Evolutionary conservation across 73 alveolate species (phyloP), one percentile per base, ranked within the genome.

Genomic region (Paramecium bursaria): DNA sequence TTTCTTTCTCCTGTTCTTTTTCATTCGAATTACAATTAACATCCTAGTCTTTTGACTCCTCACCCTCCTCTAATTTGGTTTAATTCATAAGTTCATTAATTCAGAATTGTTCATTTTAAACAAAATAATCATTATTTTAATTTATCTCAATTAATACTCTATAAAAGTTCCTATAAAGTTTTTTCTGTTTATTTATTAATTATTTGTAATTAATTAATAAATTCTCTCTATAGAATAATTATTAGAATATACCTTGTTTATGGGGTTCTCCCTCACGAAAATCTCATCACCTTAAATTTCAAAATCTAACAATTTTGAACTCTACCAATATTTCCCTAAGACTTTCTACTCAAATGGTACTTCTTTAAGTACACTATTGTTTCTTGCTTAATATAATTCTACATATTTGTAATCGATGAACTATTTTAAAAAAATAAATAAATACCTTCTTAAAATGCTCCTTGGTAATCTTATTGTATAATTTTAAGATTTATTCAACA

Each of bases 401-500:
- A 57, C 13, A 57, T 57, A 57, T 30, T 57, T 27, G 17, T 57
- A 30, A 57, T 48, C 51, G 14, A 57, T 48, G 4, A 57, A 57
- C 76, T 57, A 3, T 30, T n/a, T 10, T 1, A 5, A 51, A 26
- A n/a, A 57, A 3, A n/a, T 7, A 13, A 14, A 7, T 3, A 27
- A 1, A 10, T 57, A 57, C 76, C 33, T 30, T 57, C 2, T 57
- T 57, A 57, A 57, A 57, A 57, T 57, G 76, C 26, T 57, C 1
- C 14, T n/a, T 23, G 9, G 76, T 57, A 0, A 57, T 57, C 17
- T 30, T 11, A n/a, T 57, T 57, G n/a, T 57, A 57, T n/a, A 57
- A 29, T 10, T 30, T 2, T 30, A 57, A 57, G 0, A 57, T 21
- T 57, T 57, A 26, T 30, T 57, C 76, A 29, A 57, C 76, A 29